Percentiles rank a stretch among this genome's conserved stretches.
Evolutionary conservation across 2,329 filamentous ascomycete genomes (phyloP).

Genomic region (Colletotrichum cordylinicola): DNA sequence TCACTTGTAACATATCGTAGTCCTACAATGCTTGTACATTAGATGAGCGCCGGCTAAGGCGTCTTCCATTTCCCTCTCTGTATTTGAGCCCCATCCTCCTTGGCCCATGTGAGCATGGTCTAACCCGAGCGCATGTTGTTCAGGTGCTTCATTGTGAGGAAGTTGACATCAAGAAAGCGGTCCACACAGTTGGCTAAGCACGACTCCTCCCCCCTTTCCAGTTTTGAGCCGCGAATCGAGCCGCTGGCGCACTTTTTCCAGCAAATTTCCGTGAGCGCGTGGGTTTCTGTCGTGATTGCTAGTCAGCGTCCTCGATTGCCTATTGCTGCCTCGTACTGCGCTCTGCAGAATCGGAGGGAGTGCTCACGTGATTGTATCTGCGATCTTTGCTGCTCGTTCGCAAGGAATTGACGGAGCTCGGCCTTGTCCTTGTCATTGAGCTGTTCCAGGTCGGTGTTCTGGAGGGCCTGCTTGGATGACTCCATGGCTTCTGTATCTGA

Average conservation of each 20-base stretch:
- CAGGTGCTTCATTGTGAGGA: conserved; percentile 84
- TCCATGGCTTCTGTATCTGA: conserved; percentile 33
- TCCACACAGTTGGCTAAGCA: conserved; percentile 95
- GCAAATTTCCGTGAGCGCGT: conserved; percentile 74
- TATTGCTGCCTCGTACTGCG: neutral
- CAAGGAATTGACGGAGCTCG: conserved; percentile 86
- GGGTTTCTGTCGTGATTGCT: conserved; percentile 49
- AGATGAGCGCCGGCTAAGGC: neutral
- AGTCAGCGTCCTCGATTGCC: neutral
- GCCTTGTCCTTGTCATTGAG: conserved; percentile 84
- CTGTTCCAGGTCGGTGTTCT: conserved; percentile 70
- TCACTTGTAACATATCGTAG: neutral
- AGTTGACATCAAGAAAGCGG: conserved; percentile 88
- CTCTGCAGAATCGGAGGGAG: neutral
- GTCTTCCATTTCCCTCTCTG: neutral
- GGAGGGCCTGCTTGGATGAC: conserved; percentile 42
- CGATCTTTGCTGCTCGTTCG: conserved; percentile 86
- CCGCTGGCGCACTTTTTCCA: conserved; percentile 92
- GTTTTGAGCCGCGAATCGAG: conserved; percentile 71
- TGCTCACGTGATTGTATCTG: conserved; percentile 65
- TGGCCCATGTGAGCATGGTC: neutral
- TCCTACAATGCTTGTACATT: conserved; percentile 8
- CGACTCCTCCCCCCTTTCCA: conserved; percentile 79
- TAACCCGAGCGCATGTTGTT: conserved; percentile 57
- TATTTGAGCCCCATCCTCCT: neutral